These are phyloP conservation scores for Schwanniomyces sp. DNA, from an alignment of 805 yeast species.

Conservation along the genomic window DNA sequence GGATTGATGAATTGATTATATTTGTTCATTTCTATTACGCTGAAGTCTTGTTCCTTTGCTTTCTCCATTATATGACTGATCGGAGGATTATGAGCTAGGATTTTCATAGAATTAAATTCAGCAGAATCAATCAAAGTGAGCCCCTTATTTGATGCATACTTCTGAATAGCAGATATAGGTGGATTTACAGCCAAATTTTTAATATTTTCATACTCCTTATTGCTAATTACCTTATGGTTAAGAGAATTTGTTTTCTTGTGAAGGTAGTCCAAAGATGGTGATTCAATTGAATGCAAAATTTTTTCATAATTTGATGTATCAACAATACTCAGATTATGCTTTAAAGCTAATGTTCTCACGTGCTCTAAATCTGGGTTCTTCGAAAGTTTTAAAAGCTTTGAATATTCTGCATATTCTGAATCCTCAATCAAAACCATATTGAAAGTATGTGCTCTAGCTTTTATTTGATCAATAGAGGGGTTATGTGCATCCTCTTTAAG, in stretches of 20 bases:
- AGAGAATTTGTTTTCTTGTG: constrained; percentile 5
- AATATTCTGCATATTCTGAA: background rate
- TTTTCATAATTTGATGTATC: background rate
- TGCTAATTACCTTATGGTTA: constrained; percentile 8
- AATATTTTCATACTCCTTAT: constrained; percentile 7
- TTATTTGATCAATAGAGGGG: constrained; percentile 19
- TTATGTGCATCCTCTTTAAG: constrained; percentile 5
- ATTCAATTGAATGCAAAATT: constrained; percentile 8
- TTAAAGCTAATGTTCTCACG: constrained; percentile 9
- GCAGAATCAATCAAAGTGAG: constrained; percentile 10
- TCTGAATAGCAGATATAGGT: constrained; percentile 12
- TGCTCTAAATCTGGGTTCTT: constrained; percentile 12
- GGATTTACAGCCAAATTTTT: constrained; percentile 31
- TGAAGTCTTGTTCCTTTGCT: constrained; percentile 16
- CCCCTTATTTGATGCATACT: constrained; percentile 13
- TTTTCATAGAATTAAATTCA: constrained; percentile 22
- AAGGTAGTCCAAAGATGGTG: constrained; percentile 22
- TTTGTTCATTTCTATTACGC: constrained; percentile 15
- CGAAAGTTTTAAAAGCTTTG: constrained; percentile 8
- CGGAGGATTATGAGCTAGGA: constrained; percentile 21
- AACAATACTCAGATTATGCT: constrained; percentile 5
- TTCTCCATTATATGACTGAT: constrained; percentile 16
- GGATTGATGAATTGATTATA: constrained; percentile 4
- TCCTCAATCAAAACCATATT: background rate
- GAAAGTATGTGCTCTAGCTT: constrained; percentile 13